A percentile compares a stretch with the other conserved stretches of the same genome.
Conservation (phyloP, 2,329 filamentous ascomycete genomes). For the Didymella arachidicola region DNA sequence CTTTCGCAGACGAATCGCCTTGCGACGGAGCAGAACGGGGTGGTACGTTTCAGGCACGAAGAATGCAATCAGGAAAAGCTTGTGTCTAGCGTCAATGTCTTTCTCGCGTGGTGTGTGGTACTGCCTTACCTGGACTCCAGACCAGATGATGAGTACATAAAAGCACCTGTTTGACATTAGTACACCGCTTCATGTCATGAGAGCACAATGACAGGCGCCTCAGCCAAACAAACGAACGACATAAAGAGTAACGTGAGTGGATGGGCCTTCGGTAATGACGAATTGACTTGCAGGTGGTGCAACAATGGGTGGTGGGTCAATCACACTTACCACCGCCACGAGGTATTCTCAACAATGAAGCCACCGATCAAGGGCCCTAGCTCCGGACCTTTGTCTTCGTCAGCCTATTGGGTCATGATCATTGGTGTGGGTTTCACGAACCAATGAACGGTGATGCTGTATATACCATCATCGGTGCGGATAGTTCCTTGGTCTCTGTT, state of each 20-base stretch:
- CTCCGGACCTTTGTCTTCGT: constrained; percentile 53
- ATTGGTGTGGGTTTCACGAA: not conserved
- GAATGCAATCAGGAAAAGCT: constrained; percentile 70
- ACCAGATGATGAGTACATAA: constrained; percentile 85
- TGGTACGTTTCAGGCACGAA: constrained; percentile 89
- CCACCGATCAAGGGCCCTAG: constrained; percentile 71
- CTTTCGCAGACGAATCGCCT: constrained; percentile 73
- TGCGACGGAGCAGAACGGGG: constrained; percentile 73
- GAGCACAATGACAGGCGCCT: constrained; percentile 2
- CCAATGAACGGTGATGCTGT: constrained; percentile 61
- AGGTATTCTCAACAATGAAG: constrained; percentile 78
- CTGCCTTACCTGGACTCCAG: constrained; percentile 55
- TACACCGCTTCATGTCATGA: constrained; percentile 29
- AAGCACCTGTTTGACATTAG: constrained; percentile 54
- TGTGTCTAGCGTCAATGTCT: constrained; percentile 38
- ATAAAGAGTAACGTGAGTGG: constrained; percentile 15
- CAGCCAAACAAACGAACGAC: constrained; percentile 14
- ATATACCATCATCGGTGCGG: constrained; percentile 83
- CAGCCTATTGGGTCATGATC: not conserved
- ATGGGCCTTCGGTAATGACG: constrained; percentile 3
- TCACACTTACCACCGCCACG: constrained; percentile 62
- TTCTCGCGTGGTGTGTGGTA: constrained; percentile 24
- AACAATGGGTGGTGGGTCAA: constrained; percentile 18
- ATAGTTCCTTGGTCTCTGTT: constrained; percentile 61
- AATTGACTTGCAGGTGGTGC: constrained; percentile 12